phyloP scores from a whole-genome alignment of 495 filamentous ascomycete genomes.

The Penicillium longicatenatum region DNA sequence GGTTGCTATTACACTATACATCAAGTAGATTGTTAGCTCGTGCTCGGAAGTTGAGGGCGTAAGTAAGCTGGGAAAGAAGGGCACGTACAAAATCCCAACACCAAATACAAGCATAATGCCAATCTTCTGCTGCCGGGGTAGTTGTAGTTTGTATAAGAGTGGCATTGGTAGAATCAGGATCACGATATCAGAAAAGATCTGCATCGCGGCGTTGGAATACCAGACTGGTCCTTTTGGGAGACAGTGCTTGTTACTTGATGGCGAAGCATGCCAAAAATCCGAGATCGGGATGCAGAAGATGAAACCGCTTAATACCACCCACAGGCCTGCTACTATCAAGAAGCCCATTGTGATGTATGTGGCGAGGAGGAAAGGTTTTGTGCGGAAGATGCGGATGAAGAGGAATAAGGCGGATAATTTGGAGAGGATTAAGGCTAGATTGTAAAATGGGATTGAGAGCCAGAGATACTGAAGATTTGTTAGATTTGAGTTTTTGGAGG shows the following conservation, averaged over 20 bases:
- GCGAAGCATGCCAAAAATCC: slow-evolving; percentile 28
- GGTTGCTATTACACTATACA: slow-evolving; percentile 41
- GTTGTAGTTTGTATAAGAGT: slow-evolving; percentile 37
- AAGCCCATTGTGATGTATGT: slow-evolving; percentile 33
- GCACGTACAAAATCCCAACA: slow-evolving; percentile 53
- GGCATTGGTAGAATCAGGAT: slow-evolving; percentile 52
- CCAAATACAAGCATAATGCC: slow-evolving; percentile 47
- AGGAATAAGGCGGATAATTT: slow-evolving; percentile 47
- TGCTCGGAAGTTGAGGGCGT: too few relatives aligned
- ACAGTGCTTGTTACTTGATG: slow-evolving; percentile 24
- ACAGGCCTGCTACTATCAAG: slow-evolving; percentile 36
- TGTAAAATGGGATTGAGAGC: slow-evolving; percentile 44
- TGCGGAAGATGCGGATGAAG: slow-evolving; percentile 43
- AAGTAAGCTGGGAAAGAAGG: too few relatives aligned
- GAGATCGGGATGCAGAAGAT: slow-evolving; percentile 41
- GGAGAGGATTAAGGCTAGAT: slow-evolving; percentile 43
- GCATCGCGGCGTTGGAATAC: slow-evolving; percentile 45
- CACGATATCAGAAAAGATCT: slow-evolving; percentile 48
- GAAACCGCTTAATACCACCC: slow-evolving; percentile 40
- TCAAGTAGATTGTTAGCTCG: slow-evolving; percentile 1
- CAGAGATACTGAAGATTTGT: slow-evolving; percentile 44
- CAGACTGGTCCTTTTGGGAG: slow-evolving; percentile 38
- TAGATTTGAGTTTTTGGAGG: neutral
- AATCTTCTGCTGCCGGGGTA: slow-evolving; percentile 43
- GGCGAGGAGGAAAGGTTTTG: slow-evolving; percentile 27